Evolutionary conservation across 2,329 filamentous ascomycete genomes (phyloP).

Genomic region (Cadophora gregata): DNA sequence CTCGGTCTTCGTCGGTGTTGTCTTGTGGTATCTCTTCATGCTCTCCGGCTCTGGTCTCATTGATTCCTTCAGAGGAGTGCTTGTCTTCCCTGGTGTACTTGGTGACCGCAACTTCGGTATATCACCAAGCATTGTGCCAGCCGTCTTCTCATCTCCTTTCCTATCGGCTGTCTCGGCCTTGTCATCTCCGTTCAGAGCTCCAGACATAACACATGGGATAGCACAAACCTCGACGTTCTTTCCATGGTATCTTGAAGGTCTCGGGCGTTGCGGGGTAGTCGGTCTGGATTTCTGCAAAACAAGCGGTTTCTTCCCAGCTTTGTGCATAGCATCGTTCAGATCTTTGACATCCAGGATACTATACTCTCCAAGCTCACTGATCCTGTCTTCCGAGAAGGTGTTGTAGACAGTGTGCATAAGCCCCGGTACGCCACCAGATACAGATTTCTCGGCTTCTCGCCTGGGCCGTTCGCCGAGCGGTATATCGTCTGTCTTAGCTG

Average conservation of each 20-base stretch:
- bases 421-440: conserved; percentile 10
- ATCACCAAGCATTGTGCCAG: conserved; percentile 22
- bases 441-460: conserved; percentile 31
- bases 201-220: conserved; percentile 19
- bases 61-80: conserved; percentile 30
- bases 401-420: conserved; percentile 18
- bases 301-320: conserved; percentile 35
- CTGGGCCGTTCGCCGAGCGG: conserved; percentile 42
- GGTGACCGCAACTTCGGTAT: conserved; percentile 27
- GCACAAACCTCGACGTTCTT: conserved; percentile 2
- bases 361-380: conserved; percentile 22
- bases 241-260: conserved; percentile 20
- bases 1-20: conserved; percentile 31
- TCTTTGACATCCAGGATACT: conserved; percentile 28
- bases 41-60: conserved; percentile 31
- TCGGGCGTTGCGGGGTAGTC: conserved; percentile 7
- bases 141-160: not conserved
- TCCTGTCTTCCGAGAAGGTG: conserved; percentile 13
- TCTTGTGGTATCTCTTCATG: conserved; percentile 23
- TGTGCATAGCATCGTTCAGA: conserved; percentile 35
- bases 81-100: conserved; percentile 24
- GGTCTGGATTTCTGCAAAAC: conserved; percentile 13
- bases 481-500: conserved; percentile 29
- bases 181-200: conserved; percentile 16
- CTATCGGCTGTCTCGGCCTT: not conserved